Base-by-base conservation (phyloP, 2,329 filamentous ascomycete species). In the Phyllosticta capitalensis region DNA sequence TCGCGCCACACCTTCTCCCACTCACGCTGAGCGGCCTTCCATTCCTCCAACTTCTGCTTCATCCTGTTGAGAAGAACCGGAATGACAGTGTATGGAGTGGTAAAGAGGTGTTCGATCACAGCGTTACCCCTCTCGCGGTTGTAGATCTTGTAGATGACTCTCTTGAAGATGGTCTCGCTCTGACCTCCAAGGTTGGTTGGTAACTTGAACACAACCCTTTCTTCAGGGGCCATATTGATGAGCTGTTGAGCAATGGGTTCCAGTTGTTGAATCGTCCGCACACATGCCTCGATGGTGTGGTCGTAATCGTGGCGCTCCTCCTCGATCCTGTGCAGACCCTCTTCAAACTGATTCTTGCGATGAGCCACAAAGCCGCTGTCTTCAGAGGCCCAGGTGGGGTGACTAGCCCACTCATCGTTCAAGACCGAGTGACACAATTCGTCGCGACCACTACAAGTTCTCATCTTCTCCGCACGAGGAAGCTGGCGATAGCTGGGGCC, bases 1-100 rank as follows among this genome's bases (percentile, higher is more conserved):
- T 90, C 87, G 64, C 94, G 90, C 94, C 94, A 99, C 7, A 99
- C 91, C 75, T 96, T 96, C 73, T 97, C 92, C 94, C 94, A 99
- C 71, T 99, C 95, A 30, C 94, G 90, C 79, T 89, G 92, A 5
- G 90, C 92, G 65, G 95, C 92, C 64, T 95, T 90, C 94, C 94
- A 99, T 68, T 97, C 92, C 72, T 99, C 94, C 52, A 95, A 87
- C 72, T 97, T 96, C 68, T 95, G 90, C 76, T 97, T 97, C 66
- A 99, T 81, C 12, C 94, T 84, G 56, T 89, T 87, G 62, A 99
- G 79, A 26, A 99, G 83, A 45, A 97, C 85, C 0, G 94, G 94
- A 2, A 99, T 85, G 2, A 97, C 92, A 48, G 86, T 86, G 68
- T 89, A 92, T 0, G 94, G 94, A 58, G 89, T 83, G 50, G 81